Conservation (phyloP, 2,329 filamentous ascomycete species). For the Penicillium sp. region DNA sequence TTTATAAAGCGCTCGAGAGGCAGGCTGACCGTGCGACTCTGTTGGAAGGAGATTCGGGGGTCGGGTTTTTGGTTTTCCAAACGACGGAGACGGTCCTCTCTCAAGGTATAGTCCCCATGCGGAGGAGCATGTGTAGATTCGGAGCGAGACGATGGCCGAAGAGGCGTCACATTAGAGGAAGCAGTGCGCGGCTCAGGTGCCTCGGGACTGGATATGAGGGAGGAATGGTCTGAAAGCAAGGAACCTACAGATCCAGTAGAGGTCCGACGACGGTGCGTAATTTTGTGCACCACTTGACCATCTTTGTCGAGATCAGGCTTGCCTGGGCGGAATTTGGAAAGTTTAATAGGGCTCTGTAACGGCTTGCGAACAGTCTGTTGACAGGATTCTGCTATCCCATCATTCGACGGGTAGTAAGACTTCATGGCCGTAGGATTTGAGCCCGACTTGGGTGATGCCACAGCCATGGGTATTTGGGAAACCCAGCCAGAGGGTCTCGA, state of each 20-base stretch:
- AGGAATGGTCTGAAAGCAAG: constrained; percentile 31
- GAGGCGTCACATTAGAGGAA: constrained; percentile 28
- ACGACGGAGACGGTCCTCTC: constrained; percentile 31
- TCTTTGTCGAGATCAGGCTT: constrained; percentile 22
- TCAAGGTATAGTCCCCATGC: constrained; percentile 28
- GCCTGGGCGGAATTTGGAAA: constrained; percentile 25
- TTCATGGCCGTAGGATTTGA: background rate
- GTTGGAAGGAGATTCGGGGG: constrained; percentile 23
- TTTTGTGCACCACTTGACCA: constrained; percentile 6
- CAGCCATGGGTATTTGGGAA: constrained; percentile 4
- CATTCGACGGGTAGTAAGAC: background rate
- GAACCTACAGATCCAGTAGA: constrained; percentile 33
- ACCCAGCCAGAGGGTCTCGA: background rate
- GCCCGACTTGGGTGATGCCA: background rate
- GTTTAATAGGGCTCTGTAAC: constrained; percentile 35
- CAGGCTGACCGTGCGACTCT: constrained; percentile 35
- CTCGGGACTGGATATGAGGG: constrained; percentile 32
- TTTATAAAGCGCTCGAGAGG: constrained; percentile 42
- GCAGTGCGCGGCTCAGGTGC: constrained; percentile 24
- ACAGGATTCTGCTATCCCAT: constrained; percentile 6
- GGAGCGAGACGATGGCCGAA: constrained; percentile 22
- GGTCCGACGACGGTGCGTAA: constrained; percentile 20
- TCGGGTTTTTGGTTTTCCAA: constrained; percentile 27
- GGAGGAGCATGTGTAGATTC: constrained; percentile 17
- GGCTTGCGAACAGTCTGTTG: constrained; percentile 21